Evolutionary conservation across 225 moss, liverwort and hornwort species (phyloP).

Genomic region (Physcomitrium patens): DNA sequence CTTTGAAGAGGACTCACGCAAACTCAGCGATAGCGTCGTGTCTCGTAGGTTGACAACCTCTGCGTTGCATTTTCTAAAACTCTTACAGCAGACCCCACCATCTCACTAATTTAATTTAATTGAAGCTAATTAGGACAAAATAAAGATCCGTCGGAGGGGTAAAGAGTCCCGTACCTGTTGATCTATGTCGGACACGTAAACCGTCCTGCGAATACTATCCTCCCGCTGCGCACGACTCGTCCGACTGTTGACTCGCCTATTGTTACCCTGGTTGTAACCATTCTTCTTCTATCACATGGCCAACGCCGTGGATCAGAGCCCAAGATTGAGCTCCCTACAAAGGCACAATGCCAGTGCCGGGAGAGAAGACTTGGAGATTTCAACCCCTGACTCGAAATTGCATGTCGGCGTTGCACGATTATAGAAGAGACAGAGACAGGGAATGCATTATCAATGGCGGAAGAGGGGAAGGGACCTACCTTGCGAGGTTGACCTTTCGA

Average conservation of each 20-base stretch:
- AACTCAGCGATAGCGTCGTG: neutral
- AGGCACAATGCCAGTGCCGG: slow-evolving; percentile 29
- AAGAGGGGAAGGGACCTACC: slow-evolving; percentile 47
- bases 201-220: slow-evolving; percentile 92
- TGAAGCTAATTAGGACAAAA: neutral
- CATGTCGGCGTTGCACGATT: neutral
- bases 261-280: slow-evolving; percentile 76
- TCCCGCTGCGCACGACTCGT: slow-evolving; percentile 94
- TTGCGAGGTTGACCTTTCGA: slow-evolving; percentile 74
- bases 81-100: neutral
- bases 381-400: slow-evolving; percentile 35
- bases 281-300: slow-evolving; percentile 75
- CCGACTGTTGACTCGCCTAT: slow-evolving; percentile 81
- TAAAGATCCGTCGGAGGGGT: neutral
- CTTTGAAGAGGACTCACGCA: neutral
- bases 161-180: slow-evolving; percentile 74
- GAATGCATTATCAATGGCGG: neutral
- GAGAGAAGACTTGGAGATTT: neutral
- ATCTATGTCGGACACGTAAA: slow-evolving; percentile 96
- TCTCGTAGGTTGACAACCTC: slow-evolving; percentile 3
- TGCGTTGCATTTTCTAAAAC: slow-evolving; percentile 31
- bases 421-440: neutral
- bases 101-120: slow-evolving; percentile 32
- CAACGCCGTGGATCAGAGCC: slow-evolving; percentile 49
- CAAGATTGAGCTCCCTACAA: neutral